These are phyloP conservation scores for Ganoderma multipileum DNA, from an alignment of 1,284 basidiomycete genomes.

Conservation along the genomic window DNA sequence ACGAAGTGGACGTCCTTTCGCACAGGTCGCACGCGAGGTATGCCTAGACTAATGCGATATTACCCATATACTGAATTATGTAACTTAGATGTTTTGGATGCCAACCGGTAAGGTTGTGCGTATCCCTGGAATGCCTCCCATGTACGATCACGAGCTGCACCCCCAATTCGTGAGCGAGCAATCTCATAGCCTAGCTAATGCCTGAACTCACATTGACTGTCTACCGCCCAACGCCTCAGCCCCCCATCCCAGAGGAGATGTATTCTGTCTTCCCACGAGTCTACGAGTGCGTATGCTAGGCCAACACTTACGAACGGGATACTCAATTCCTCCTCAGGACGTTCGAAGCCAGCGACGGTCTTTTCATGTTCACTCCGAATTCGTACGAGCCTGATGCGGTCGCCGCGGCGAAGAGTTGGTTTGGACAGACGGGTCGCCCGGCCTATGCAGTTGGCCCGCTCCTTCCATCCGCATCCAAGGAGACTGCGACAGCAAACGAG, in stretches of 20 bases:
- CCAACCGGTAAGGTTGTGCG: conserved; percentile 22
- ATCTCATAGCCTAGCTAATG: background rate
- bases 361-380: conserved; percentile 29
- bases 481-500: conserved; percentile 18
- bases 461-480: conserved; percentile 18
- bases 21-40: conserved; percentile 28
- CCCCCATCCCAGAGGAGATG: background rate
- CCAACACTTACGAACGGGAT: conserved; percentile 13
- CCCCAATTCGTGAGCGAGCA: conserved; percentile 32
- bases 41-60: no score
- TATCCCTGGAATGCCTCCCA: conserved; percentile 32
- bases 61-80: background rate
- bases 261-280: conserved; percentile 12
- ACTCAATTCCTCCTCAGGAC: conserved; percentile 9
- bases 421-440: conserved; percentile 23
- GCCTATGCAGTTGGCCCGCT: conserved; percentile 28
- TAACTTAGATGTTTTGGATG: conserved; percentile 17
- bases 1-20: conserved; percentile 14
- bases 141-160: conserved; percentile 35
- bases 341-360: conserved; percentile 23
- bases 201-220: background rate
- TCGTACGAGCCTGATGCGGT: conserved; percentile 30
- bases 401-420: conserved; percentile 25
- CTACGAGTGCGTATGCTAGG: background rate
- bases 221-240: background rate